Conservation (phyloP, 1,284 basidiomycete species). For the Malassezia psittaci region DNA sequence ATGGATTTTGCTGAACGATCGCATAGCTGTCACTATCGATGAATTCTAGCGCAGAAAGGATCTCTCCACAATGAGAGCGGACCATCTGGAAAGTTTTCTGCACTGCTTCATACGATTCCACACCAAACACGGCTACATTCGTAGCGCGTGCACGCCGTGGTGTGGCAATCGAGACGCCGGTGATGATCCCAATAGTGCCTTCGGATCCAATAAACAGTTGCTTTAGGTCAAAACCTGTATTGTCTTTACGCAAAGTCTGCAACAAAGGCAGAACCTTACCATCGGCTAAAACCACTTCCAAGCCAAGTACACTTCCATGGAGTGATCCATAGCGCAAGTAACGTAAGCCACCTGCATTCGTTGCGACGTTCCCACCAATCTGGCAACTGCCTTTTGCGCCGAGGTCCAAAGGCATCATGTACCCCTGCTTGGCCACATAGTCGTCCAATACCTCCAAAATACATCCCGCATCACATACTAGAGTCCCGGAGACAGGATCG, state of each 20-base stretch:
- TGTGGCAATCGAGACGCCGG: constrained; percentile 89
- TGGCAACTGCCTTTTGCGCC: constrained; percentile 98
- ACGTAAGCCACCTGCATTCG: constrained; percentile 91
- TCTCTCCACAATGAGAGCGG: constrained; percentile 72
- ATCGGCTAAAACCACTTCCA: constrained; percentile 91
- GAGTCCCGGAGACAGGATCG: constrained; percentile 59
- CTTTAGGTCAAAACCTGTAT: constrained; percentile 98
- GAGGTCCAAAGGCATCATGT: constrained; percentile 94
- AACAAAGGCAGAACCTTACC: constrained; percentile 59
- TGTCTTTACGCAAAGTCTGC: constrained; percentile 74
- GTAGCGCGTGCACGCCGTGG: constrained; percentile 65
- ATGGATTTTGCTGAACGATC: constrained; percentile 57
- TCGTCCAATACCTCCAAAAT: constrained; percentile 84
- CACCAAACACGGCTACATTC: constrained; percentile 55
- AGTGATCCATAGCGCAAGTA: constrained; percentile 88
- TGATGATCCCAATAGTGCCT: constrained; percentile 89
- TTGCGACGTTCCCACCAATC: constrained; percentile 93
- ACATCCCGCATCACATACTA: constrained; percentile 71
- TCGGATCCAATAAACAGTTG: constrained; percentile 97
- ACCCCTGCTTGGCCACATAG: constrained; percentile 72
- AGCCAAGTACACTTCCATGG: constrained; percentile 88
- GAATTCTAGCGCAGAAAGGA: constrained; percentile 94
- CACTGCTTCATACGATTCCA: constrained; percentile 54
- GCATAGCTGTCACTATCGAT: constrained; percentile 82
- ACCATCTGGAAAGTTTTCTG: constrained; percentile 54